Base-by-base conservation (phyloP, 129 eudicot species). In the Apium graveolens region DNA sequence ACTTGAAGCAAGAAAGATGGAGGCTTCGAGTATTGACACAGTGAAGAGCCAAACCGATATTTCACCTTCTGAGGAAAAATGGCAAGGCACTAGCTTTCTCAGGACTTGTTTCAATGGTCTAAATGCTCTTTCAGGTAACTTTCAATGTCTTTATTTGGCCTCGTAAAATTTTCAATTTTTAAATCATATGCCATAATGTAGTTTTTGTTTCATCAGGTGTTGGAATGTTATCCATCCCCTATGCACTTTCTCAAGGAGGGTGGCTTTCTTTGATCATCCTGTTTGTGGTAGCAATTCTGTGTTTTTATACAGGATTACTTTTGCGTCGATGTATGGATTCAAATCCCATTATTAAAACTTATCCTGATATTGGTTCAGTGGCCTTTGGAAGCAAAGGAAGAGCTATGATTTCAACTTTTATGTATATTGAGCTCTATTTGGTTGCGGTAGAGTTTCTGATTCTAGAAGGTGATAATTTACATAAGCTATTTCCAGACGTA, bases 31-130 rank as follows among this genome's bases (percentile, higher is more conserved):
- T 78, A 55, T 74, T 11, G 87, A 83, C 70, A 82, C 31, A 78
- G 73, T 80, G 26, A 87, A 84, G 82, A 84, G 81, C 79, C 93
- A 89, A 87, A 79, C 32, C 75, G 80, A 84, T 10, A 77, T 31
- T n/a, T n/a, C n/a, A n/a, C n/a, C n/a, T n/a, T n/a, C n/a, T 49
- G 78, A 73, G 31, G 69, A 79, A 80, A 77, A 81, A 82, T 45
- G 69, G 63, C 82, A 85, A 82, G 94, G 94, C 83, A 82, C 91
- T 73, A 80, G 91, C 75, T 87, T 89, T 78, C 66, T 78, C 26
- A 78, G 91, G 80, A 87, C 94, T 16, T 85, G 94, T 82, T 85
- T 89, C 79, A 89, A 89, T 87, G 94, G 94, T 43, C 77, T 87
- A 24, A 89, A 89, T 57, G 84, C 91, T 71, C 81, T 89, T 80